Evolutionary conservation across 495 filamentous ascomycete species (phyloP).

Genomic region (Tuber microsphaerosporum): DNA sequence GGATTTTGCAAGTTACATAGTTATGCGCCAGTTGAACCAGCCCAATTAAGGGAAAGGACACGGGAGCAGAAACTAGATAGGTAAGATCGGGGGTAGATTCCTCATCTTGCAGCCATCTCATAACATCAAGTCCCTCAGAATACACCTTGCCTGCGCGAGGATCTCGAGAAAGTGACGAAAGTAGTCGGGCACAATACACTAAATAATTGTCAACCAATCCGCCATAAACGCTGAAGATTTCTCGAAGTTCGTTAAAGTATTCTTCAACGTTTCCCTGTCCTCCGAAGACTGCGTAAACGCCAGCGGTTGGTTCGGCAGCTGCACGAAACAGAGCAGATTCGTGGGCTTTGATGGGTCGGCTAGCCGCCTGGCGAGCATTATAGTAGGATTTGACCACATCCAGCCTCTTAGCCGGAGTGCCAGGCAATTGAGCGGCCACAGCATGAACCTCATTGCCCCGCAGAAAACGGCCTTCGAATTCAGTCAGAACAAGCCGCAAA

Average conservation of each 20-base stretch:
- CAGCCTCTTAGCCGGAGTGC: slow-evolving; percentile 82
- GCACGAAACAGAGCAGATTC: slow-evolving; percentile 89
- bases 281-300: slow-evolving; percentile 85
- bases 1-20: slow-evolving; percentile 78
- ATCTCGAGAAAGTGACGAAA: slow-evolving; percentile 77
- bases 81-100: slow-evolving; percentile 88
- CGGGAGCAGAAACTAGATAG: slow-evolving; percentile 92
- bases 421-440: slow-evolving; percentile 71
- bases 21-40: slow-evolving; percentile 93
- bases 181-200: slow-evolving; percentile 65
- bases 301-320: slow-evolving; percentile 67
- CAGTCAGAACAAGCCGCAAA: slow-evolving; percentile 77
- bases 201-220: slow-evolving; percentile 83
- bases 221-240: slow-evolving; percentile 82
- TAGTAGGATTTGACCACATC: slow-evolving; percentile 84
- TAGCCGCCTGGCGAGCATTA: slow-evolving; percentile 71
- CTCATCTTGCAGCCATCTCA: slow-evolving; percentile 79
- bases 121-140: slow-evolving; percentile 85
- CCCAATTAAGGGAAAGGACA: slow-evolving; percentile 94
- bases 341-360: slow-evolving; percentile 75
- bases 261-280: slow-evolving; percentile 99
- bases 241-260: slow-evolving; percentile 94
- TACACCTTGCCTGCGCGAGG: slow-evolving; percentile 88
- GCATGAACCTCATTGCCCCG: slow-evolving; percentile 94
- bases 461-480: slow-evolving; percentile 92